phyloP scores from a whole-genome alignment of 257 asterid species.

The Nicotiana undulata region DNA sequence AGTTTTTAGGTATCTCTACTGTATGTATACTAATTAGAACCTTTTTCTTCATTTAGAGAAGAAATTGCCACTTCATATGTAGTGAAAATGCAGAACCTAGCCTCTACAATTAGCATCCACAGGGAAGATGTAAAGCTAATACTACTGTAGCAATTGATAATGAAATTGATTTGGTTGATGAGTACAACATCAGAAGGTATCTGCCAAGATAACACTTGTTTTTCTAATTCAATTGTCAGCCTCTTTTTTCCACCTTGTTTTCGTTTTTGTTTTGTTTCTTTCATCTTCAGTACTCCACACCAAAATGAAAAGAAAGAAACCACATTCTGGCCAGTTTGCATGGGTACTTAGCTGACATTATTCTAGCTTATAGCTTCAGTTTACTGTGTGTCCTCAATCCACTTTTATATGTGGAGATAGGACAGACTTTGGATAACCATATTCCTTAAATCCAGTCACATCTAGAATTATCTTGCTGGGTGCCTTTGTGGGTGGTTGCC shows the following conservation, averaged over 20 bases:
- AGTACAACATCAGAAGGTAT: background rate
- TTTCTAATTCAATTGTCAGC: background rate
- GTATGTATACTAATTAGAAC: too few species aligned
- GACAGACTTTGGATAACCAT: slow-evolving; percentile 47
- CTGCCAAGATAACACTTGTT: background rate
- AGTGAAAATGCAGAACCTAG: too few species aligned
- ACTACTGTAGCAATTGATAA: slow-evolving; percentile 29
- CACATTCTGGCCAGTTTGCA: too few species aligned
- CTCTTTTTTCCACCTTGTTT: background rate
- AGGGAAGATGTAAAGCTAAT: too few species aligned
- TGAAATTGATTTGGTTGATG: slow-evolving; percentile 39
- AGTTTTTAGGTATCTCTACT: too few species aligned
- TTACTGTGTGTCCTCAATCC: slow-evolving; percentile 12
- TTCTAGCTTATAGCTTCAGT: background rate
- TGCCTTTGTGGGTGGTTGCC: slow-evolving; percentile 36
- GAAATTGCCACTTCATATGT: too few species aligned
- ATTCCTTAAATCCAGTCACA: slow-evolving; percentile 34
- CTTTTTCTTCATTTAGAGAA: too few species aligned
- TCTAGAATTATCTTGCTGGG: slow-evolving; percentile 46
- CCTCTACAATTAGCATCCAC: too few species aligned
- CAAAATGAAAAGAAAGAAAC: too few species aligned
- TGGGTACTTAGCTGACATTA: too few species aligned
- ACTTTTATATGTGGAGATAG: slow-evolving; percentile 48
- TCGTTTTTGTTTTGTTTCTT: too few species aligned
- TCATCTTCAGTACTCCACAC: too few species aligned